phyloP scores from a whole-genome alignment of 768 basidiomycete species.

The Imleria badia region DNA sequence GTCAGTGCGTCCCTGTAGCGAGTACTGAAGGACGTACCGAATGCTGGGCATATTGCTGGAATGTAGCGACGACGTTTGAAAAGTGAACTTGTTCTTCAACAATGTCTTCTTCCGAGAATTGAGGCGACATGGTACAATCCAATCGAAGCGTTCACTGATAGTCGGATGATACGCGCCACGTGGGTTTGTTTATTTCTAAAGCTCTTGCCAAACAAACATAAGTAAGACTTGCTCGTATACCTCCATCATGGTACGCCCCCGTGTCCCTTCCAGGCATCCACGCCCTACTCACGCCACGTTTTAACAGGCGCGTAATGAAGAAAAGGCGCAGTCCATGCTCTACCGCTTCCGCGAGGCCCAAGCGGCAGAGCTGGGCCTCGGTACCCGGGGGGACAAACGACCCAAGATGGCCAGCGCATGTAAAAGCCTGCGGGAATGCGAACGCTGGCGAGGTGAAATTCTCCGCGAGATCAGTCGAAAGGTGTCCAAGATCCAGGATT shows the following conservation, averaged over 20 bases:
- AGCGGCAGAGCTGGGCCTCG: slow-evolving; percentile 91
- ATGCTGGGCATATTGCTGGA: slow-evolving; percentile 72
- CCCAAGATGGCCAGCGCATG: slow-evolving; percentile 91
- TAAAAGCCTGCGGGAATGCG: slow-evolving; percentile 90
- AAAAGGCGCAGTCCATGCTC: slow-evolving; percentile 94
- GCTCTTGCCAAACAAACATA: slow-evolving; percentile 26
- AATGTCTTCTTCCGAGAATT: slow-evolving; percentile 34
- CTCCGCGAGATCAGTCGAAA: slow-evolving; percentile 92
- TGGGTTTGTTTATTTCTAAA: slow-evolving; percentile 28
- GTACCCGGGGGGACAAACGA: slow-evolving; percentile 78
- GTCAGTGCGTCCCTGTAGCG: background rate
- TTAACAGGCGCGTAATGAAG: slow-evolving; percentile 92
- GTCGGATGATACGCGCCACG: slow-evolving; percentile 5
- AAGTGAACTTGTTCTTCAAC: slow-evolving; percentile 71
- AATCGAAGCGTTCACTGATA: too few species aligned
- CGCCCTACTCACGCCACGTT: background rate
- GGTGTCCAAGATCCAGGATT: slow-evolving; percentile 96
- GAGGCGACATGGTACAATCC: slow-evolving; percentile 16
- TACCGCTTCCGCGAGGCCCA: slow-evolving; percentile 97
- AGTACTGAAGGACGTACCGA: slow-evolving; percentile 35
- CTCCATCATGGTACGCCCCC: slow-evolving; percentile 15
- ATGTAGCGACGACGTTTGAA: slow-evolving; percentile 70
- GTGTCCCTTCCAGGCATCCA: too few species aligned
- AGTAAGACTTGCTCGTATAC: background rate
- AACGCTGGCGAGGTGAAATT: slow-evolving; percentile 95